A percentile compares a stretch with the other conserved stretches of the same genome.
These are phyloP conservation scores for Canavalia gladiata DNA, from an alignment of 306 rosid species.

Conservation along the genomic window DNA sequence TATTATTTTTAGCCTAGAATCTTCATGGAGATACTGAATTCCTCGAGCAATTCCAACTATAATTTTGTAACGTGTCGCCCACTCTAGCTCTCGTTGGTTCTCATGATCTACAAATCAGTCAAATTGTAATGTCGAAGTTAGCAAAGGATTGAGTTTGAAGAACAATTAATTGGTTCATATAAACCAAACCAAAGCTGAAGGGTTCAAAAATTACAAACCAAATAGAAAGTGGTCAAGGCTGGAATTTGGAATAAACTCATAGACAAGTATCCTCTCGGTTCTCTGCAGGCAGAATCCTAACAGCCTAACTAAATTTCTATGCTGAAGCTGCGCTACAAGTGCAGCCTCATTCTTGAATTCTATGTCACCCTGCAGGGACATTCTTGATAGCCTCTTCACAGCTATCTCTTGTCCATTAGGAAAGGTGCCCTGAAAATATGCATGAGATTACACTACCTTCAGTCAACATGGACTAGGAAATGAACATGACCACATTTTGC, in stretches of 20 bases:
- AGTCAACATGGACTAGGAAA: background rate
- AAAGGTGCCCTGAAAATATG: slow-evolving; percentile 52
- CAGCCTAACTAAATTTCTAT: slow-evolving; percentile 56
- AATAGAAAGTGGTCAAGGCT: slow-evolving; percentile 57
- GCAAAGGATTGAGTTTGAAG: background rate
- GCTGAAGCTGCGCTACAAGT: slow-evolving; percentile 60
- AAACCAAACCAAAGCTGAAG: background rate
- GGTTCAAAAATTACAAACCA: slow-evolving; percentile 43
- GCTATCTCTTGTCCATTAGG: slow-evolving; percentile 60
- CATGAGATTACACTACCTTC: background rate
- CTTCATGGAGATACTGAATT: slow-evolving; percentile 65
- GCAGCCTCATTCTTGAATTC: slow-evolving; percentile 62
- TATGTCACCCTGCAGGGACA: slow-evolving; percentile 57
- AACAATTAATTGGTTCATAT: background rate
- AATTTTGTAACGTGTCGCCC: slow-evolving; percentile 57
- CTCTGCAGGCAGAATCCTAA: slow-evolving; percentile 59
- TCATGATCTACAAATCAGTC: slow-evolving; percentile 35
- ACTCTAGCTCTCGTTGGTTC: slow-evolving; percentile 46
- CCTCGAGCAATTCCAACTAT: slow-evolving; percentile 60
- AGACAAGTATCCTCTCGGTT: slow-evolving; percentile 54
- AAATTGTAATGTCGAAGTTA: background rate
- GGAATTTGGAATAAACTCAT: slow-evolving; percentile 58
- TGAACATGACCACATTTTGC: background rate
- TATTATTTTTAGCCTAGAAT: slow-evolving; percentile 58
- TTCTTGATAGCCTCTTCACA: slow-evolving; percentile 54